Percentiles rank a stretch among this genome's conserved stretches.
Evolutionary conservation across 768 basidiomycete genomes (phyloP).

Genomic region (Boletus reticulatus): DNA sequence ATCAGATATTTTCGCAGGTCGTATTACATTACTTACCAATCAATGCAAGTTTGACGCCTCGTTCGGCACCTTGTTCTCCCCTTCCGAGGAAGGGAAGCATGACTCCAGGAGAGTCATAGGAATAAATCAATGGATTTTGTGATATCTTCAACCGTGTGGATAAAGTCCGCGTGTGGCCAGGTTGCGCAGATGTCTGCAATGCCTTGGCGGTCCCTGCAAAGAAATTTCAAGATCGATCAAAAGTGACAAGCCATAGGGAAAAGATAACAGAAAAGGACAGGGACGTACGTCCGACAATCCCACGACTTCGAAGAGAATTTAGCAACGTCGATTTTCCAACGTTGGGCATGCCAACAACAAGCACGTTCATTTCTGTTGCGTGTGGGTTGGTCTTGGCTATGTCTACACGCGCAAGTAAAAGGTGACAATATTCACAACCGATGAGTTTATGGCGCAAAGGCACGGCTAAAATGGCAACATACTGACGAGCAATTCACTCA

Average conservation of each 20-base stretch:
- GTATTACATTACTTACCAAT: conserved; percentile 70
- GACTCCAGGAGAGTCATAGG: conserved; percentile 94
- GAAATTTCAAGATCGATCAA: background rate
- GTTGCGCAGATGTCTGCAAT: conserved; percentile 82
- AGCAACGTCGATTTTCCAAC: conserved; percentile 95
- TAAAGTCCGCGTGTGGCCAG: conserved; percentile 85
- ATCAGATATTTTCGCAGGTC: background rate
- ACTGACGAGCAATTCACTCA: conserved; percentile 74
- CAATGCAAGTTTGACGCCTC: conserved; percentile 88
- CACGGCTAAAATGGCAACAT: conserved; percentile 36
- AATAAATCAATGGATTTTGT: conserved; percentile 80
- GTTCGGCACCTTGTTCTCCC: conserved; percentile 83
- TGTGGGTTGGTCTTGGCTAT: conserved; percentile 69
- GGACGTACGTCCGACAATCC: conserved; percentile 78
- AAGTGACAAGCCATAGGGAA: background rate
- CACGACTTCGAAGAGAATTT: conserved; percentile 84
- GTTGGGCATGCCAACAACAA: conserved; percentile 98
- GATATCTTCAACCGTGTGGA: conserved; percentile 88
- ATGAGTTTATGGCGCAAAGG: background rate
- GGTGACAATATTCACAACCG: background rate
- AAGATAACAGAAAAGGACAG: background rate
- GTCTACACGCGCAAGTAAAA: conserved; percentile 38
- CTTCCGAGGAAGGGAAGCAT: conserved; percentile 94
- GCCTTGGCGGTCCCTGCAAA: conserved; percentile 77
- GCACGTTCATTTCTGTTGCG: conserved; percentile 76